Evolutionary conservation across 2,329 filamentous ascomycete genomes (phyloP).

Genomic region (Claviceps arundinis): DNA sequence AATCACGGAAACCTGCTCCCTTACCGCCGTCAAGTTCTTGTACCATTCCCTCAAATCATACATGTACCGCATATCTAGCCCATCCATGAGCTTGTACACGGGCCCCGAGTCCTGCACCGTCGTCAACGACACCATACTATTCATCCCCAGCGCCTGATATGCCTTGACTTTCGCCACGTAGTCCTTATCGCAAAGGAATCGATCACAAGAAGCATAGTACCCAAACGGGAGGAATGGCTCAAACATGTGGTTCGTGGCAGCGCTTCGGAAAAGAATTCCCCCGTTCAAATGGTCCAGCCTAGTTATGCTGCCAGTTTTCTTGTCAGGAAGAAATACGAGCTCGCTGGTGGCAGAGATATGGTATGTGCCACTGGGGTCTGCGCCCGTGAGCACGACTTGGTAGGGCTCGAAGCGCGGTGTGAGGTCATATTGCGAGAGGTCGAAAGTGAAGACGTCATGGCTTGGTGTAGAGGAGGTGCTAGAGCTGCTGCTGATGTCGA

Average conservation of each 20-base stretch:
- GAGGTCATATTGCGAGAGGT: slow-evolving; percentile 17
- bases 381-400: slow-evolving; percentile 23
- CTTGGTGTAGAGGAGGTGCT: slow-evolving; percentile 9
- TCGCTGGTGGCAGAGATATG: slow-evolving; percentile 24
- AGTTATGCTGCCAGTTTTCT: slow-evolving; percentile 27
- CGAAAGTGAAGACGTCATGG: slow-evolving; percentile 23
- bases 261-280: slow-evolving; percentile 26
- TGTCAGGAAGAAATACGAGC: slow-evolving; percentile 30
- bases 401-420: slow-evolving; percentile 24
- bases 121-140: slow-evolving; percentile 30
- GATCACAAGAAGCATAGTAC: slow-evolving; percentile 29
- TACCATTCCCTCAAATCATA: slow-evolving; percentile 32
- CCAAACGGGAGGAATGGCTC: slow-evolving; percentile 30
- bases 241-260: slow-evolving; percentile 21
- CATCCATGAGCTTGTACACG: slow-evolving; percentile 27
- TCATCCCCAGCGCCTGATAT: slow-evolving; percentile 27
- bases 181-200: slow-evolving; percentile 27
- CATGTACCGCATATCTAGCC: slow-evolving; percentile 26
- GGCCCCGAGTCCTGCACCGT: slow-evolving; percentile 23
- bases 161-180: slow-evolving; percentile 18
- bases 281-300: slow-evolving; percentile 33
- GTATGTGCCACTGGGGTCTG: slow-evolving; percentile 15
- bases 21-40: slow-evolving; percentile 28
- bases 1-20: slow-evolving; percentile 25
- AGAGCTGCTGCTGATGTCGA: slow-evolving; percentile 17